phyloP scores from a whole-genome alignment of 768 basidiomycete genomes.

The Boletus tomentosulus region DNA sequence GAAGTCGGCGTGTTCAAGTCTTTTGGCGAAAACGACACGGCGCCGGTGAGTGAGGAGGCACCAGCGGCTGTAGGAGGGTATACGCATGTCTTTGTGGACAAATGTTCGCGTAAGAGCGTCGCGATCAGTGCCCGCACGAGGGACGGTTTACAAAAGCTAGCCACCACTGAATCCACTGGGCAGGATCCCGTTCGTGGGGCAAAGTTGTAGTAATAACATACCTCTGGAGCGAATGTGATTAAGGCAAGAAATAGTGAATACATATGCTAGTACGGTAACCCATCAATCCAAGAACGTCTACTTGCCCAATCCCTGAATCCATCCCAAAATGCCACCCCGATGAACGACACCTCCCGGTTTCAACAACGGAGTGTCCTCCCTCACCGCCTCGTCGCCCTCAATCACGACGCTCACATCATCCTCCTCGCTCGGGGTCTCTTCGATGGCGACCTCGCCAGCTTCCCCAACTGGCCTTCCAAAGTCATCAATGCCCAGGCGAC shows the following conservation, averaged over 20 bases:
- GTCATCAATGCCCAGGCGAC: slow-evolving; percentile 74
- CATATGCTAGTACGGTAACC: not conserved
- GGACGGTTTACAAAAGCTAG: slow-evolving; percentile 39
- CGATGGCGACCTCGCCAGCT: not conserved
- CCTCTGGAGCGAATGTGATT: not conserved
- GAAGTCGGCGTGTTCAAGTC: slow-evolving; percentile 71
- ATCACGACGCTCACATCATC: slow-evolving; percentile 16
- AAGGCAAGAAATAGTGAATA: not conserved
- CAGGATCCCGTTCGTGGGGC: not conserved
- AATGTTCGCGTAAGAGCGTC: slow-evolving; percentile 50
- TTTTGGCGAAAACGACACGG: not conserved
- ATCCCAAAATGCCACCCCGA: slow-evolving; percentile 20
- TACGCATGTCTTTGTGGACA: slow-evolving; percentile 82
- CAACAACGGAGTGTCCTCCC: slow-evolving; percentile 23
- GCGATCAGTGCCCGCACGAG: slow-evolving; percentile 41
- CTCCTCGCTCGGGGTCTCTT: slow-evolving; percentile 4
- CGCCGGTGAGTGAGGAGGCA: slow-evolving; percentile 10
- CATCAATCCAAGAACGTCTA: not conserved
- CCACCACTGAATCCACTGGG: not conserved
- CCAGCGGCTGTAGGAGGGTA: slow-evolving; percentile 53
- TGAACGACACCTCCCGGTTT: slow-evolving; percentile 19
- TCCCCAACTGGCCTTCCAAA: slow-evolving; percentile 62
- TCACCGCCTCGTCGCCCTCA: slow-evolving; percentile 13
- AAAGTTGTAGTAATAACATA: slow-evolving; percentile 19
- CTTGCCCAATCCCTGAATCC: slow-evolving; percentile 21